Base-by-base conservation (phyloP, 345 rosid genomes). In the Arabis alpina region DNA sequence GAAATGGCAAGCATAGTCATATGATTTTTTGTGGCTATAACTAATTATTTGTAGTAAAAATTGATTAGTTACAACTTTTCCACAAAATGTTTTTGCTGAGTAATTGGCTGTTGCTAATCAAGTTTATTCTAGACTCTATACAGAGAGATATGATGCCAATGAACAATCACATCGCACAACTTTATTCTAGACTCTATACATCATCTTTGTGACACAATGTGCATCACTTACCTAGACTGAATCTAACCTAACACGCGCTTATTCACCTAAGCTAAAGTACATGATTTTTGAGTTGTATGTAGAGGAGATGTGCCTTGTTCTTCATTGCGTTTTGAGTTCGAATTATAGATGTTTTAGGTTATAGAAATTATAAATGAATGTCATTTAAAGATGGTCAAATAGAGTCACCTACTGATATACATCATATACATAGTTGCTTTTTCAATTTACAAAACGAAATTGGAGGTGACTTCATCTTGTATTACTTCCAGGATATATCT, bases 401-500 rank as follows among this genome's bases (percentile, higher is more conserved):
- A 39, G 10, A 61, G 28, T 62, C 70, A 63, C 76, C 70, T 54
- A 40, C 40, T 66, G 61, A 74, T 75, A 68, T 75, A 74, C 73
- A 74, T 43, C 23, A 19, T 19, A 19, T 19, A 19, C 23, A 19
- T 19, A 36, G 68, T 40, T 70, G 48, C 49, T 54, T 64, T 15
- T 42, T 41, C 28, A 36, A 36, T 64, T 57, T 42, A 44, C 56
- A 2, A 4, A 70, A 64, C 5, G 49, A 42, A 64, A 14, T 10
- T 8, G 30, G 43, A 19, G 28, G 65, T 19, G 75, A 13, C 36
- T 78, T 82, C 76, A 86, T 74, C 85, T 84, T 71, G 87, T 80
- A 72, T 93, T 89, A 68, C 75, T 75, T 74, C 98, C 97, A 0
- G 90, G 80, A 76, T 87, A 89, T 60, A 93, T 78, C 9, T 81